These are phyloP conservation scores for Linum tenue DNA, from an alignment of 345 rosid species.

Conservation along the genomic window DNA sequence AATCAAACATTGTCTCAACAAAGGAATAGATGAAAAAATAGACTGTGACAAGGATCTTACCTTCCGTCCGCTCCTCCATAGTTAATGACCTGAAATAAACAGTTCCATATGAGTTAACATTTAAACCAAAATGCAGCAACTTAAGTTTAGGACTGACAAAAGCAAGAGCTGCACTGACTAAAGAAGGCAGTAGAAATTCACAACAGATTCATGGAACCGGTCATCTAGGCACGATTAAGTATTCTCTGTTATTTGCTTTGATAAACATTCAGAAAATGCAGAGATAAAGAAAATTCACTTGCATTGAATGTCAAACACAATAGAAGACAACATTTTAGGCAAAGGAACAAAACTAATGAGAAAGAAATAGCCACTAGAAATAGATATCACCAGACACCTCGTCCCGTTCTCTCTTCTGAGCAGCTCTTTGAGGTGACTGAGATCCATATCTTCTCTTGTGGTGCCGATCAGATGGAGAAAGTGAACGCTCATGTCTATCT, in stretches of 20 bases:
- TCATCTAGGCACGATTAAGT: no score
- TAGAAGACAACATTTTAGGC: background rate
- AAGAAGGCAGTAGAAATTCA: no score
- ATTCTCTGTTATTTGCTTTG: no score
- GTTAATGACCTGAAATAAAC: constrained; percentile 38
- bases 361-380: constrained; percentile 8
- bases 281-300: no score
- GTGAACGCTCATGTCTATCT: constrained; percentile 36
- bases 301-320: no score
- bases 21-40: background rate
- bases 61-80: constrained; percentile 38
- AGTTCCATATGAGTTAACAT: constrained; percentile 1
- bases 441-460: constrained; percentile 49
- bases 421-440: constrained; percentile 35
- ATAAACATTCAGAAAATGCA: no score
- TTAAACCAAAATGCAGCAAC: background rate
- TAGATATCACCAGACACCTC: constrained; percentile 59
- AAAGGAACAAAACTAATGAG: background rate
- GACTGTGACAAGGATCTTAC: constrained; percentile 22
- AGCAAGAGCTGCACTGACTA: no score
- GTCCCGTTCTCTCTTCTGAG: constrained; percentile 35
- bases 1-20: background rate
- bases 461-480: constrained; percentile 47
- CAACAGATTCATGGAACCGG: no score
- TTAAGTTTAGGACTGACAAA: no score